Percentiles rank a stretch among this genome's conserved stretches.
These are phyloP conservation scores for Labyrinthula sp. DNA, from an alignment of 352 stramenopile species.

Conservation along the genomic window DNA sequence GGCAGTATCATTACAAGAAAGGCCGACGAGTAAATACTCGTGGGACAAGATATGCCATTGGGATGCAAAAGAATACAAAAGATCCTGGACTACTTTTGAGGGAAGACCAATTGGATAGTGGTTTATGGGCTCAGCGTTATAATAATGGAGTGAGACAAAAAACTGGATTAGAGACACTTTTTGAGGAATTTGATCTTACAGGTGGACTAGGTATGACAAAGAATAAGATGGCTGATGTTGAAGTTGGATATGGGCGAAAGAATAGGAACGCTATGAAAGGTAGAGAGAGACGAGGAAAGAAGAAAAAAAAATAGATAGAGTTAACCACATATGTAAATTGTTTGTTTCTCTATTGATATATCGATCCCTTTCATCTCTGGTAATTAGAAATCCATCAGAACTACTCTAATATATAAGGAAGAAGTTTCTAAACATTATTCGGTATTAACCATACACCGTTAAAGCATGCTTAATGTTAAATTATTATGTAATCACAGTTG, in stretches of 20 bases:
- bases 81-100: constrained; percentile 82
- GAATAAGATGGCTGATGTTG: constrained; percentile 37
- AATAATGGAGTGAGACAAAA: no score
- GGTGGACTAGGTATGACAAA: constrained; percentile 70
- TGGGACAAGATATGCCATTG: constrained; percentile 88
- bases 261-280: constrained; percentile 87
- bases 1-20: constrained; percentile 38
- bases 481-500: constrained; percentile 92
- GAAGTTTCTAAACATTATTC: no score
- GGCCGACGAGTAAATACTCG: constrained; percentile 53
- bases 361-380: no score
- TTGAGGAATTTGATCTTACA: constrained; percentile 70
- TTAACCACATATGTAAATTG: no score
- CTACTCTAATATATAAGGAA: no score
- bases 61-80: constrained; percentile 68
- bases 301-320: no score
- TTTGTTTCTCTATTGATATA: no score
- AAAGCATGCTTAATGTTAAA: constrained; percentile 30
- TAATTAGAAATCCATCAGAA: no score
- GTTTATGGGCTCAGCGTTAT: constrained; percentile 82
- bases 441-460: no score
- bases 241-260: constrained; percentile 24
- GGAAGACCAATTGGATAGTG: constrained; percentile 85
- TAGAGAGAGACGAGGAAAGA: constrained; percentile 82
- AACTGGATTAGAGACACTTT: constrained; percentile 47